A percentile compares a stretch with the other conserved stretches of the same genome.
Conservation (phyloP, 2,329 filamentous ascomycete genomes). For the Ophiocordyceps robertsii region DNA sequence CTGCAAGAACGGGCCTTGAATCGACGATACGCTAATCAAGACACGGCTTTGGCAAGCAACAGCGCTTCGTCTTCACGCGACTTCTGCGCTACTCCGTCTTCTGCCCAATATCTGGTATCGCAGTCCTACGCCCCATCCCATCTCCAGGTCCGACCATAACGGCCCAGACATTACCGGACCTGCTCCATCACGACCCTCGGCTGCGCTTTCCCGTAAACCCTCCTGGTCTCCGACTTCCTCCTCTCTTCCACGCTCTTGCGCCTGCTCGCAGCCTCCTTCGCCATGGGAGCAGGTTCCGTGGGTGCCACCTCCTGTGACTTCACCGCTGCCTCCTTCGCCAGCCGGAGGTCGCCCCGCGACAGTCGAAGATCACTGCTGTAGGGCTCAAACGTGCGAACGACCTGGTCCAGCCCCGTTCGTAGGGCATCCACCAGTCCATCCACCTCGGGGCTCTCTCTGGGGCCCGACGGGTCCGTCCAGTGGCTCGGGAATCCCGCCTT, state of each 20-base stretch:
- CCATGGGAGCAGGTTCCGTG: background rate
- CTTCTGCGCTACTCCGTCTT: no score
- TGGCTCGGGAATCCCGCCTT: slow-evolving; percentile 45
- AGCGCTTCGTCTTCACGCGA: no score
- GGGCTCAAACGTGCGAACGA: slow-evolving; percentile 60
- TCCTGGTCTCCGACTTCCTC: slow-evolving; percentile 7
- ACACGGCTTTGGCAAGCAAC: no score
- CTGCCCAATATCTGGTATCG: no score
- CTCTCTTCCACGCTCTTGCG: slow-evolving; percentile 11
- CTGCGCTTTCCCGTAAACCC: slow-evolving; percentile 6
- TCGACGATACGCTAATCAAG: no score
- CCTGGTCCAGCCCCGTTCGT: slow-evolving; percentile 47
- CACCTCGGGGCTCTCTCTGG: slow-evolving; percentile 49
- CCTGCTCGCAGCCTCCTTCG: slow-evolving; percentile 9
- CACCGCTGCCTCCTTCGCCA: slow-evolving; percentile 53
- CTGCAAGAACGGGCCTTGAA: no score
- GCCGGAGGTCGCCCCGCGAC: slow-evolving; percentile 54
- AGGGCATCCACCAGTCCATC: slow-evolving; percentile 54
- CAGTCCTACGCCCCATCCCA: background rate
- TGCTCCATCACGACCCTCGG: slow-evolving; percentile 16
- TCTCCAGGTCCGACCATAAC: background rate
- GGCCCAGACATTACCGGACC: slow-evolving; percentile 5
- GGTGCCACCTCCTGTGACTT: slow-evolving; percentile 12
- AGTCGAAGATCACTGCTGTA: slow-evolving; percentile 62
- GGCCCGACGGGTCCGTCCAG: slow-evolving; percentile 63